These are phyloP conservation scores for Ailanthus altissimus DNA, from an alignment of 345 rosid genomes.

Conservation along the genomic window DNA sequence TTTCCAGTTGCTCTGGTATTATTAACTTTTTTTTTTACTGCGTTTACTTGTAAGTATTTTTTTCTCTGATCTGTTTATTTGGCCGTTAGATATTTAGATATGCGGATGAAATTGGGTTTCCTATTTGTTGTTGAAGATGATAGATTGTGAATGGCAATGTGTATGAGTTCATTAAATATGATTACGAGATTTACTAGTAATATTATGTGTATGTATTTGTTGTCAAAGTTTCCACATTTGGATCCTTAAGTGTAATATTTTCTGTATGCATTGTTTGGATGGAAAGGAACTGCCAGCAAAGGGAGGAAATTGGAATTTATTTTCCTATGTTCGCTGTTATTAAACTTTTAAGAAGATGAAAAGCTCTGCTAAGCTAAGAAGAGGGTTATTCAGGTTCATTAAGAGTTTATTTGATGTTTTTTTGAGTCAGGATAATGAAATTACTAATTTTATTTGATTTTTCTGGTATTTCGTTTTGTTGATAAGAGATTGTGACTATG, in stretches of 20 bases:
- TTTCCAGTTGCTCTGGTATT: not conserved
- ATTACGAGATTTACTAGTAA: not conserved
- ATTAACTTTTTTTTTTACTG: not conserved
- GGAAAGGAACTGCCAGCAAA: not conserved
- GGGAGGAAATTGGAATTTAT: not conserved
- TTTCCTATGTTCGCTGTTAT: not conserved
- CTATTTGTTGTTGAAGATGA: not conserved
- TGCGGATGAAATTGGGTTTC: not conserved
- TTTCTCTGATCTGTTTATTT: conserved; percentile 9
- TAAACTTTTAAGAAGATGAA: not conserved
- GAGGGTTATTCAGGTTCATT: not conserved
- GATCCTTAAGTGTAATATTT: not conserved
- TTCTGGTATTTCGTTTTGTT: not conserved
- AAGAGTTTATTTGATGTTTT: not conserved
- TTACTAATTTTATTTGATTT: not conserved
- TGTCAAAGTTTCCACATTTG: not conserved
- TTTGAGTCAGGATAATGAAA: not conserved
- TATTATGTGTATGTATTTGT: not conserved
- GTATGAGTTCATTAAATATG: not conserved
- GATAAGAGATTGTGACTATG: not conserved
- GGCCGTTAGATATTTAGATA: not conserved
- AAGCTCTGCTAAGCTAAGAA: not conserved
- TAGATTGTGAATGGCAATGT: conserved; percentile 1
- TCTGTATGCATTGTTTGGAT: not conserved
- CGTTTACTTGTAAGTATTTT: not conserved